Evolutionary conservation across 2,329 filamentous ascomycete species (phyloP).

Genomic region (Phyllosticta citrichinensis): DNA sequence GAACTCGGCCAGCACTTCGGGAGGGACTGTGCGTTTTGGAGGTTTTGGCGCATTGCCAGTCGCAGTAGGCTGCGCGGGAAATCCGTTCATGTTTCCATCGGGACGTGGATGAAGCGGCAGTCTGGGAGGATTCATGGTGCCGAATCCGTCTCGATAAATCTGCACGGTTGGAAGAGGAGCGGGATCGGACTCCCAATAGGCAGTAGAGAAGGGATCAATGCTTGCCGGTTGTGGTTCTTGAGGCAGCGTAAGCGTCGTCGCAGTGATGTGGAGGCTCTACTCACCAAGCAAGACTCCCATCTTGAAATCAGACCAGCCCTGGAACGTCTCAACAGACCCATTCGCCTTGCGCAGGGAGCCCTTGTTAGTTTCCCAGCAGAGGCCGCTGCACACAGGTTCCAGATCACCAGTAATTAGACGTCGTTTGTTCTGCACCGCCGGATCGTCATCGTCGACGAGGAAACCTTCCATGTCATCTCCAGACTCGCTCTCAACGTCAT

Average conservation of each 20-base stretch:
- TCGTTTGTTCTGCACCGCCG: constrained; percentile 42
- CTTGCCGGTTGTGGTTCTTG: constrained; percentile 39
- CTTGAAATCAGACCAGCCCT: constrained; percentile 48
- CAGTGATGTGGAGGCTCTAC: constrained; percentile 18
- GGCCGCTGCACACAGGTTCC: constrained; percentile 65
- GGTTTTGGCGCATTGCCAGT: constrained; percentile 26
- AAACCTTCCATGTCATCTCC: constrained; percentile 85
- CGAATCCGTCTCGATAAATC: constrained; percentile 15
- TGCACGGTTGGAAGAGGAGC: constrained; percentile 12
- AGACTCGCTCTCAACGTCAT: constrained; percentile 63
- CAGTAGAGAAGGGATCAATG: constrained; percentile 76
- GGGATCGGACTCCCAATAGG: constrained; percentile 57
- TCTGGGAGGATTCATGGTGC: constrained; percentile 30
- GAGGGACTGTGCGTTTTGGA: constrained; percentile 41
- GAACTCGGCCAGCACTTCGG: constrained; percentile 55
- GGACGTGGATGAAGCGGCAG: constrained; percentile 32
- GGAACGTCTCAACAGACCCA: constrained; percentile 29
- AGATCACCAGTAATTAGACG: constrained; percentile 55
- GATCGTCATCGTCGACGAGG: constrained; percentile 75
- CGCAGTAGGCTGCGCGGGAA: constrained; percentile 10
- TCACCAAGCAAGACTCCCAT: constrained; percentile 67
- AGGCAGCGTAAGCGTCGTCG: background rate
- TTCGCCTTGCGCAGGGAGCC: constrained; percentile 34
- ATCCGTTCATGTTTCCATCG: constrained; percentile 15
- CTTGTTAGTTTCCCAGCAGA: constrained; percentile 66